Percentiles rank a stretch among this genome's conserved stretches.
These are phyloP conservation scores for Pseudogymnoascus destructans DNA, from an alignment of 2,329 filamentous ascomycete species.

Conservation along the genomic window DNA sequence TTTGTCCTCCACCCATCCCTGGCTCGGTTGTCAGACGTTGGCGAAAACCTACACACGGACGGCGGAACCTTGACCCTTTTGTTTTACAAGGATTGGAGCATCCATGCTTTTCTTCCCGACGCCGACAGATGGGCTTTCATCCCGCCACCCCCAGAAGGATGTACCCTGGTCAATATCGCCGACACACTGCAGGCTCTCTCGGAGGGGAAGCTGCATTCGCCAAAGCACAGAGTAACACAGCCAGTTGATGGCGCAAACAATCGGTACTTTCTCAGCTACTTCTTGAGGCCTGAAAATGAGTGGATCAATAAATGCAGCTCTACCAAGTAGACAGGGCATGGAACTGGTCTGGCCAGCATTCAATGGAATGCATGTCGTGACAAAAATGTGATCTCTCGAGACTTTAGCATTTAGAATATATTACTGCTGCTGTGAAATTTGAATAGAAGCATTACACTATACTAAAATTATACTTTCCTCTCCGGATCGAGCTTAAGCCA, in stretches of 20 bases:
- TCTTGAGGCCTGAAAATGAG: slow-evolving; percentile 19
- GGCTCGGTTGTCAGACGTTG: slow-evolving; percentile 12
- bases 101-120: slow-evolving; percentile 10
- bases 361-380: background rate
- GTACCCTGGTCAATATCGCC: slow-evolving; percentile 21
- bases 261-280: slow-evolving; percentile 22
- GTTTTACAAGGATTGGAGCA: slow-evolving; percentile 18
- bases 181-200: slow-evolving; percentile 20
- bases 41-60: slow-evolving; percentile 19
- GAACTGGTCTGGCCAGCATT: background rate
- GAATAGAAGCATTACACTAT: background rate
- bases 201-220: slow-evolving; percentile 18
- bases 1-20: slow-evolving; percentile 17
- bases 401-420: background rate
- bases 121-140: slow-evolving; percentile 13
- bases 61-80: slow-evolving; percentile 20
- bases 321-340: slow-evolving; percentile 2
- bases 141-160: slow-evolving; percentile 13
- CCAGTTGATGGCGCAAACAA: slow-evolving; percentile 18
- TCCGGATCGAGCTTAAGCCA: background rate
- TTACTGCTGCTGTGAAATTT: background rate
- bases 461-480: background rate
- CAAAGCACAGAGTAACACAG: slow-evolving; percentile 21
- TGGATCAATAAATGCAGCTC: slow-evolving; percentile 15
- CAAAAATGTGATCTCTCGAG: background rate